phyloP scores from a whole-genome alignment of 192 early-diverging fungal species.

The Entomortierella lignicola region DNA sequence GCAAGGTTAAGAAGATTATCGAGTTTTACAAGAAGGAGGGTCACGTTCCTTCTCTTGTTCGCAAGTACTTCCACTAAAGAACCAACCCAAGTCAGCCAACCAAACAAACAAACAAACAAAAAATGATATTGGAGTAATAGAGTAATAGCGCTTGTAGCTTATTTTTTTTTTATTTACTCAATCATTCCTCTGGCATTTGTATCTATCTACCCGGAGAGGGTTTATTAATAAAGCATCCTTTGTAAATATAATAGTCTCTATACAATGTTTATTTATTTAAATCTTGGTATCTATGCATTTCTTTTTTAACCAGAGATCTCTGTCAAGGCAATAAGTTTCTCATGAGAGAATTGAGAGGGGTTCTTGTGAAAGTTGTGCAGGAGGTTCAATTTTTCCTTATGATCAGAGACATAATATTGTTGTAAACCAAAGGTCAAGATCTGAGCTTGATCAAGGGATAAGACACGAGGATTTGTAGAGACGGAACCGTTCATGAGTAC shows the following conservation, averaged over 20 bases:
- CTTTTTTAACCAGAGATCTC: conserved; percentile 54
- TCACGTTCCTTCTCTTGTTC: conserved; percentile 57
- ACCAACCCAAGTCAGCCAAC: background rate
- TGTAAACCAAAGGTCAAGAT: conserved; percentile 84
- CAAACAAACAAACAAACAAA: background rate
- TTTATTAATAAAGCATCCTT: conserved; percentile 8
- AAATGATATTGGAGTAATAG: background rate
- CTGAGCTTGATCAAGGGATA: conserved; percentile 79
- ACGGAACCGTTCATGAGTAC: conserved; percentile 93
- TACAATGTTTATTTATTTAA: background rate
- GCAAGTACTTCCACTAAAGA: conserved; percentile 55
- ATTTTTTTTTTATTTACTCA: background rate
- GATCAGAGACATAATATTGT: conserved; percentile 89
- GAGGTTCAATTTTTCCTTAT: conserved; percentile 67
- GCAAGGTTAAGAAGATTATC: conserved; percentile 84
- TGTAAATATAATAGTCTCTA: conserved; percentile 20
- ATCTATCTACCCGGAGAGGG: background rate
- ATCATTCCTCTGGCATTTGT: background rate
- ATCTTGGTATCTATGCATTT: background rate
- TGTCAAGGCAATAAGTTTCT: conserved; percentile 61
- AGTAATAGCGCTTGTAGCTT: no score
- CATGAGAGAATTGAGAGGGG: conserved; percentile 82
- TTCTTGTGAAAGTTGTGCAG: conserved; percentile 83
- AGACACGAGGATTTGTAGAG: conserved; percentile 59
- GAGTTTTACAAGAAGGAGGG: conserved; percentile 76